Percentiles rank a stretch among this genome's conserved stretches.
Conservation (phyloP, 345 rosid genomes). For the Carallia pectinifolia region DNA sequence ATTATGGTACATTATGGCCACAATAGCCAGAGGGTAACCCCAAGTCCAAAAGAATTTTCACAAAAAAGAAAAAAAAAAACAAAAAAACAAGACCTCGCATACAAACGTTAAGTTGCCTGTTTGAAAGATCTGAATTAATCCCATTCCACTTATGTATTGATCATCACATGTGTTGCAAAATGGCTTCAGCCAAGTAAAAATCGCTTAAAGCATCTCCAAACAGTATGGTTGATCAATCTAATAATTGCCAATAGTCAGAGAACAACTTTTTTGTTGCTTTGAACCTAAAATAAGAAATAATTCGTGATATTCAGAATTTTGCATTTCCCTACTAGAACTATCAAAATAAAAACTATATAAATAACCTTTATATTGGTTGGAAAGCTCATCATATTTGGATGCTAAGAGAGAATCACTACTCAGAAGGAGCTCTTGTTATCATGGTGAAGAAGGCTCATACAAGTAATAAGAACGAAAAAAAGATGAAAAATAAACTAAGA, state of each 20-base stretch:
- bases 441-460: too few relatives aligned
- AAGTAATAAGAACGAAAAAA: too few relatives aligned
- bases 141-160: constrained; percentile 71
- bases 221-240: constrained; percentile 88
- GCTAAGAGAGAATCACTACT: too few relatives aligned
- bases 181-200: constrained; percentile 81
- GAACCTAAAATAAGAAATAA: constrained; percentile 46
- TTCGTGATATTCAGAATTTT: not conserved
- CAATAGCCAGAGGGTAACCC: not conserved
- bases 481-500: too few relatives aligned
- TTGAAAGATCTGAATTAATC: constrained; percentile 81
- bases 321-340: constrained; percentile 1
- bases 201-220: constrained; percentile 92
- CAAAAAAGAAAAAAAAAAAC: not conserved
- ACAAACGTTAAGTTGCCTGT: constrained; percentile 79
- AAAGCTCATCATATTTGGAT: constrained; percentile 41
- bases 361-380: constrained; percentile 46
- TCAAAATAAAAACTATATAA: constrained; percentile 8
- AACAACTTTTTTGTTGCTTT: constrained; percentile 65
- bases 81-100: too few relatives aligned
- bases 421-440: too few relatives aligned
- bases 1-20: not conserved
- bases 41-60: not conserved
- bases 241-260: constrained; percentile 73
- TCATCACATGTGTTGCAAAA: constrained; percentile 77